Evolutionary conservation across 2,329 filamentous ascomycete species (phyloP).

Genomic region (Aspergillus intermedius): DNA sequence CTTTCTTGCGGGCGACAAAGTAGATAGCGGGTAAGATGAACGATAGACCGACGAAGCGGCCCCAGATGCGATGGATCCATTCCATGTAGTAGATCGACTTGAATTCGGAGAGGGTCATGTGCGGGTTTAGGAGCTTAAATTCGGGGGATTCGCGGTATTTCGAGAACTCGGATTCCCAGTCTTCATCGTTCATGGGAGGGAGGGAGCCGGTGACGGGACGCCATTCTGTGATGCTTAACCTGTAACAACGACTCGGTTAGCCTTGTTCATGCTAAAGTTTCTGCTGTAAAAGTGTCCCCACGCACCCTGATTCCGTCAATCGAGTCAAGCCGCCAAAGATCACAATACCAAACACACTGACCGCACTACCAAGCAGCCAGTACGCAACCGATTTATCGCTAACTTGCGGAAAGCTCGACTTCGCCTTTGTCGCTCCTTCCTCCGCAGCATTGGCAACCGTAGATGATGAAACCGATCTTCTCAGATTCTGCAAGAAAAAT

Average conservation of each 20-base stretch:
- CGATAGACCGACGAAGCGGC: slow-evolving; percentile 79
- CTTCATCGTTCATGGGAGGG: slow-evolving; percentile 67
- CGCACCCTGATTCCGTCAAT: slow-evolving; percentile 86
- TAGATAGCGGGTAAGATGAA: slow-evolving; percentile 85
- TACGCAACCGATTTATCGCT: slow-evolving; percentile 75
- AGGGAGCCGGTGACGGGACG: slow-evolving; percentile 87
- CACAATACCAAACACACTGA: slow-evolving; percentile 93
- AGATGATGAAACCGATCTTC: slow-evolving; percentile 15
- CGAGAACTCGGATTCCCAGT: slow-evolving; percentile 89
- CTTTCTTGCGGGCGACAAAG: slow-evolving; percentile 73
- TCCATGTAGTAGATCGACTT: slow-evolving; percentile 99
- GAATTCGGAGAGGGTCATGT: slow-evolving; percentile 90
- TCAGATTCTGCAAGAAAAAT: slow-evolving; percentile 22
- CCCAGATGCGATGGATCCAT: slow-evolving; percentile 94
- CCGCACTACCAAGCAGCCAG: slow-evolving; percentile 87
- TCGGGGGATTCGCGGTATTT: slow-evolving; percentile 92
- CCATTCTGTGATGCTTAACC: slow-evolving; percentile 98
- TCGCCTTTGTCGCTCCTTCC: slow-evolving; percentile 20
- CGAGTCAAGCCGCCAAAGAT: slow-evolving; percentile 90
- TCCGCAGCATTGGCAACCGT: slow-evolving; percentile 14
- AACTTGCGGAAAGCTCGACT: slow-evolving; percentile 50
- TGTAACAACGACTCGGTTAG: slow-evolving; percentile 30
- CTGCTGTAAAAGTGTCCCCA: too few relatives aligned
- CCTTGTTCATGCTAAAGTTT: slow-evolving; percentile 2
- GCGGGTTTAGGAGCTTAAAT: slow-evolving; percentile 82